Base-by-base conservation (phyloP, 371 early-diverging fungal species). In the Mortierella sp. region DNA sequence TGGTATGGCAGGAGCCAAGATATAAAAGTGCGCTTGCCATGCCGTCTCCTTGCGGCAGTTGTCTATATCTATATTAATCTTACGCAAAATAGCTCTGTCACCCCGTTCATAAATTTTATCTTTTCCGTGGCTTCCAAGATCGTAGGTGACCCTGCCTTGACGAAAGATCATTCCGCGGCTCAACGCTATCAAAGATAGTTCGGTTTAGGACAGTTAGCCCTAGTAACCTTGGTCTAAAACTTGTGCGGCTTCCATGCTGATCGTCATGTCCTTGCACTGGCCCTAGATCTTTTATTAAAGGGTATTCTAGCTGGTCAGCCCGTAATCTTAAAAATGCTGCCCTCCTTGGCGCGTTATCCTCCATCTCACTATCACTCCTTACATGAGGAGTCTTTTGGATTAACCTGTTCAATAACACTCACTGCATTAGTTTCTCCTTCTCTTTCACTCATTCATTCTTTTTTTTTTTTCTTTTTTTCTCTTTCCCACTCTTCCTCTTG, bases 21-120 rank as follows among this genome's bases (percentile, higher is more conserved):
- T 52, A 20, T 9, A 22, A 52, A 9, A 22, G n/a, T 52, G 9
- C 5, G 1, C 20, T 52, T 52, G 22, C 52, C 24, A 52, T 52
- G 22, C 52, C 20, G n/a, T 8, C 52, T n/a, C 52, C 52, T 52
- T 52, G n/a, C 52, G 4, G 52, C 52, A n/a, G 52, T 52, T 52
- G n/a, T n/a, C 52, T n/a, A 52, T 52, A 52, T n/a, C 52, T n/a
- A 52, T 52, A 52, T 52, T 52, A 52, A 52, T 52, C 52, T 24
- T 52, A 49, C 49, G n/a, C 49, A 16, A 4, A 49, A 18, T 35
- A 35, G 35, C 35, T 47, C 47, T 35, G 47, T n/a, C n/a, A n/a
- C 49, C n/a, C 49, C 49, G 49, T 49, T 3, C 5, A 49, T 49
- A 16, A 20, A 22, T n/a, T n/a, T 52, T 20, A 52, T 9, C 18